Conservation (phyloP, 2,329 filamentous ascomycete species). For the Ilyonectria sp. region DNA sequence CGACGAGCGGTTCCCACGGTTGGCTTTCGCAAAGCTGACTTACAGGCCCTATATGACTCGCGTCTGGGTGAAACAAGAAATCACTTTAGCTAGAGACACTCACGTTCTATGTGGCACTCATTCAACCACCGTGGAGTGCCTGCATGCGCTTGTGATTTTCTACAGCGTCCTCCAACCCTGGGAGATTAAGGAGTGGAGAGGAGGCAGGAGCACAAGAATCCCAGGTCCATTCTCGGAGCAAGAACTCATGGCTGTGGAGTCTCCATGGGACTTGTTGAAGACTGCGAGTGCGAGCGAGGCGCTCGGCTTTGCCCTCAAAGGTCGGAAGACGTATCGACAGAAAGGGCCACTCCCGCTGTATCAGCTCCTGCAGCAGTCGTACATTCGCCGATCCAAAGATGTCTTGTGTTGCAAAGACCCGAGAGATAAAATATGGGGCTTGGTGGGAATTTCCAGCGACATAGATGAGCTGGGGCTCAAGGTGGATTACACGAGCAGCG, state of each 20-base stretch:
- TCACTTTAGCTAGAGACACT: constrained; percentile 18
- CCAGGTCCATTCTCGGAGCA: constrained; percentile 26
- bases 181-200: constrained; percentile 22
- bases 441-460: constrained; percentile 16
- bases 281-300: constrained; percentile 7
- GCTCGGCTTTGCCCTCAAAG: constrained; percentile 12
- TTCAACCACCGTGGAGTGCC: background rate
- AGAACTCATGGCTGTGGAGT: constrained; percentile 7
- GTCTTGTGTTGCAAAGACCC: constrained; percentile 16
- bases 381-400: constrained; percentile 2
- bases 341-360: constrained; percentile 15
- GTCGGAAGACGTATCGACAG: constrained; percentile 4
- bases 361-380: constrained; percentile 12
- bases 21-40: constrained; percentile 22
- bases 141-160: constrained; percentile 22
- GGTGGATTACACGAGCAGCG: constrained; percentile 1
- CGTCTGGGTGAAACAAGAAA: constrained; percentile 30
- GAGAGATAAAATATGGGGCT: constrained; percentile 29
- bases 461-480: constrained; percentile 13
- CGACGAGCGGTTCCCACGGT: constrained; percentile 15
- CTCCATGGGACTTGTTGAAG: background rate
- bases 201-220: constrained; percentile 12
- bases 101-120: constrained; percentile 12
- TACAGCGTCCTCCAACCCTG: constrained; percentile 14
- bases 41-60: constrained; percentile 20